Conservation (phyloP, 2,329 filamentous ascomycete genomes). For the Diplodia intermedia region DNA sequence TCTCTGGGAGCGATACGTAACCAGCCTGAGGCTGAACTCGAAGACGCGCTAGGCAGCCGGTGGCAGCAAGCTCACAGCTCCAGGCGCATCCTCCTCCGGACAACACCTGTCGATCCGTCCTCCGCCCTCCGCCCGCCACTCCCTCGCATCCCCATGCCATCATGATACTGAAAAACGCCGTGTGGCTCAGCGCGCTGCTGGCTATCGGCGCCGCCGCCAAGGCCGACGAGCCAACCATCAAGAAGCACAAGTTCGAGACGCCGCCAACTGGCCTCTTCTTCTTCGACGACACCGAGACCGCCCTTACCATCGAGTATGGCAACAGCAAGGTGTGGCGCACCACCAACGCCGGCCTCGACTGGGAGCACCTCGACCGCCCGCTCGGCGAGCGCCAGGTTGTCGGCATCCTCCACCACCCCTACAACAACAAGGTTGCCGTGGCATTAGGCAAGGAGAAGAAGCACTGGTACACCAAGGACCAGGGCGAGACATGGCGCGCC, state of each 20-base stretch:
- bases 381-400: constrained; percentile 65
- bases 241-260: constrained; percentile 68
- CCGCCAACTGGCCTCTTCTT: constrained; percentile 73
- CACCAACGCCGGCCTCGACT: constrained; percentile 77
- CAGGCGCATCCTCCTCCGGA: constrained; percentile 21
- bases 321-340: constrained; percentile 76
- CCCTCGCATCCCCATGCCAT: constrained; percentile 25
- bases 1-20: constrained; percentile 18
- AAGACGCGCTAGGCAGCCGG: constrained; percentile 27
- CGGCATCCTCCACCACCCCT: constrained; percentile 77
- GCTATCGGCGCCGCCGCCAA: constrained; percentile 55
- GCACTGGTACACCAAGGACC: constrained; percentile 85
- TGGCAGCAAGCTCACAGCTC: constrained; percentile 31
- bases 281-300: constrained; percentile 85
- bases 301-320: constrained; percentile 74
- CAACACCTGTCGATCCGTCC: constrained; percentile 14
- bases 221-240: constrained; percentile 67
- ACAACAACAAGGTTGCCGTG: constrained; percentile 79
- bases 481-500: constrained; percentile 78
- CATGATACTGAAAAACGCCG: constrained; percentile 33
- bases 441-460: constrained; percentile 71
- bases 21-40: constrained; percentile 29
- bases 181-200: constrained; percentile 56
- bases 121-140: not conserved
- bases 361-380: constrained; percentile 70